phyloP scores from a whole-genome alignment of 768 basidiomycete genomes.

The Macrocybe gigantea region DNA sequence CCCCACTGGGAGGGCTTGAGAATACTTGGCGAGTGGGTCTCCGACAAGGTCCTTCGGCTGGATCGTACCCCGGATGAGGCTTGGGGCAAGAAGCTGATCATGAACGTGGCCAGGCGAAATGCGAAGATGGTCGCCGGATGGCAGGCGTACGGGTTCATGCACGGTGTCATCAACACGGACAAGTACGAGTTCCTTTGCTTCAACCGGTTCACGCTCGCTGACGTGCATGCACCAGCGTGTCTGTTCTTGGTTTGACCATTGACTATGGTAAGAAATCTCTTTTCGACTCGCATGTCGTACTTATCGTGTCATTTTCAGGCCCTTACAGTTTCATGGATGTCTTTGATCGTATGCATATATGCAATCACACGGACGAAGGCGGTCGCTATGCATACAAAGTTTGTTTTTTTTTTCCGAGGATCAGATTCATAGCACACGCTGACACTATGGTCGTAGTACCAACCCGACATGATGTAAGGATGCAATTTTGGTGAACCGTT shows the following conservation, averaged over 20 bases:
- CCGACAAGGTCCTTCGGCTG: constrained; percentile 49
- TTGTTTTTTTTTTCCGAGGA: constrained; percentile 1
- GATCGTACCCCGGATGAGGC: constrained; percentile 40
- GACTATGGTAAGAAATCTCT: constrained; percentile 51
- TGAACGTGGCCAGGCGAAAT: constrained; percentile 79
- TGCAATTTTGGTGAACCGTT: not conserved
- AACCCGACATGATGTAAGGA: constrained; percentile 76
- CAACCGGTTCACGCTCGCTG: constrained; percentile 1
- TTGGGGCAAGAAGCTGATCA: constrained; percentile 69
- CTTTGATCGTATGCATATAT: constrained; percentile 79
- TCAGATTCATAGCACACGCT: not conserved
- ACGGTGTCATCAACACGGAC: constrained; percentile 96
- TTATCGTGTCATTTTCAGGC: constrained; percentile 34
- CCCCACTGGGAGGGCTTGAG: constrained; percentile 72
- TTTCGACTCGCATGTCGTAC: not conserved
- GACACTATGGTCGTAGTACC: constrained; percentile 35
- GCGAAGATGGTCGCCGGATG: constrained; percentile 91
- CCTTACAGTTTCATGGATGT: constrained; percentile 97
- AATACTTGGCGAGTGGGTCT: constrained; percentile 72
- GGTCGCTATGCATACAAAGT: constrained; percentile 74
- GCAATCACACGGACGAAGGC: constrained; percentile 81
- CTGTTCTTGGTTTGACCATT: constrained; percentile 69
- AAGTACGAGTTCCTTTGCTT: constrained; percentile 44
- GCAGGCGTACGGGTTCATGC: constrained; percentile 95
- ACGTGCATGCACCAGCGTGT: constrained; percentile 42